These are phyloP conservation scores for Dendrostoma leiphaemia DNA, from an alignment of 2,329 filamentous ascomycete genomes.

Conservation along the genomic window DNA sequence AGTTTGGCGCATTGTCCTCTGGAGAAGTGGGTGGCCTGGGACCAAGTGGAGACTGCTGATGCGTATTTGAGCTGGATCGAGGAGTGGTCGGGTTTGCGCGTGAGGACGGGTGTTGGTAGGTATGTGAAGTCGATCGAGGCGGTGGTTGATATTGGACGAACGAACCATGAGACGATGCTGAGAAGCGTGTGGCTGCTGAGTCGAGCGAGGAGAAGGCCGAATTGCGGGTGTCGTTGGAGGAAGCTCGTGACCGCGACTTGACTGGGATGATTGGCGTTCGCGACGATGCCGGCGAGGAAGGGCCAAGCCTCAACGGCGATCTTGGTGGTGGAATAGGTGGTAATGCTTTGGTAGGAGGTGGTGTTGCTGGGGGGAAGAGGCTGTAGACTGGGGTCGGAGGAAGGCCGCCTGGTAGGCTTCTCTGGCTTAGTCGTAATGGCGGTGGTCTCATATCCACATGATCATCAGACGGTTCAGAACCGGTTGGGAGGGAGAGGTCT, in stretches of 20 bases:
- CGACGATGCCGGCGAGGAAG: not conserved
- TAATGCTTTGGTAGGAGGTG: conserved; percentile 14
- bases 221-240: conserved; percentile 6
- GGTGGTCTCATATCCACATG: not conserved
- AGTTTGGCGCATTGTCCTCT: not conserved
- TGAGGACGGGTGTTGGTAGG: not conserved
- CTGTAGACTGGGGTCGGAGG: conserved; percentile 10
- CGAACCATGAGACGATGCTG: not conserved
- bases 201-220: conserved; percentile 10
- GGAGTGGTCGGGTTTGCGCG: not conserved
- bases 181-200: conserved; percentile 6
- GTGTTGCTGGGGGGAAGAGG: conserved; percentile 12
- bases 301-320: conserved; percentile 1
- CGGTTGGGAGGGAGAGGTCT: not conserved
- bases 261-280: not conserved
- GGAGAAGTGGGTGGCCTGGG: not conserved
- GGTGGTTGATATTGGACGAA: not conserved
- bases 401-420: not conserved
- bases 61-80: conserved; percentile 3
- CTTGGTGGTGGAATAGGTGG: conserved; percentile 15
- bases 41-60: not conserved
- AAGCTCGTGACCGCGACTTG: conserved; percentile 5
- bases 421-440: not conserved
- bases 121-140: conserved; percentile 8
- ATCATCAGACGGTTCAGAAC: too few relatives aligned